These are phyloP conservation scores for Kwoniella botswanensis DNA, from an alignment of 768 basidiomycete species.

Conservation along the genomic window DNA sequence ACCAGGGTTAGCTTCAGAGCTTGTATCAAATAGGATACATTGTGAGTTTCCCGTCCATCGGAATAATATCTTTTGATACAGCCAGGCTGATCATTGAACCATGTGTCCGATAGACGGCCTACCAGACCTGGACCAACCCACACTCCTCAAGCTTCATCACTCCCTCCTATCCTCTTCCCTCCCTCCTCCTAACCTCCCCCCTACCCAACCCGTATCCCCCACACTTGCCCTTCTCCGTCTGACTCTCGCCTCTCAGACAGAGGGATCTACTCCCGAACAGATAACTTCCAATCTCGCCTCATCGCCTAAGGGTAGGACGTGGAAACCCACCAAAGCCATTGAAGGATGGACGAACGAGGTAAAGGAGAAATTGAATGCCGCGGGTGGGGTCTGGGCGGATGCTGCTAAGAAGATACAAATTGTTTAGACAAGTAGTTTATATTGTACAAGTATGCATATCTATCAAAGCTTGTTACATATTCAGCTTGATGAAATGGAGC, in stretches of 20 bases:
- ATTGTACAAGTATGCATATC: too few relatives aligned
- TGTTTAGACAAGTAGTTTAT: too few relatives aligned
- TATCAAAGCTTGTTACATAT: too few relatives aligned
- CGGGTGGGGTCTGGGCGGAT: constrained; percentile 25
- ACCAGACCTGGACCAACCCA: constrained; percentile 19
- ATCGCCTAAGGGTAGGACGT: constrained; percentile 11
- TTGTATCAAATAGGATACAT: constrained; percentile 20
- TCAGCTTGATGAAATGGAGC: too few relatives aligned
- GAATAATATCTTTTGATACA: background rate
- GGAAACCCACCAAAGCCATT: constrained; percentile 10
- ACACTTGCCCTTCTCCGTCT: constrained; percentile 24
- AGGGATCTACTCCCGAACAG: background rate
- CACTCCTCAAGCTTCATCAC: constrained; percentile 27
- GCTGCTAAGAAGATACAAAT: too few relatives aligned
- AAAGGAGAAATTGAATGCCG: constrained; percentile 3
- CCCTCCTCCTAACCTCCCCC: constrained; percentile 7
- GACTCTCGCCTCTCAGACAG: constrained; percentile 1
- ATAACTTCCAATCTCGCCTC: background rate
- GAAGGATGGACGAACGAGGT: constrained; percentile 8
- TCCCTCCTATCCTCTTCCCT: constrained; percentile 14
- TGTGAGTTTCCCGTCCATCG: constrained; percentile 15
- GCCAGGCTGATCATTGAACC: background rate
- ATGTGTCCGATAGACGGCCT: constrained; percentile 19
- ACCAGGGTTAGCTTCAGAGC: constrained; percentile 23
- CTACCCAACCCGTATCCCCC: constrained; percentile 22